Evolutionary conservation across 371 early-diverging fungal genomes (phyloP).

Genomic region (Mycotypha africana): DNA sequence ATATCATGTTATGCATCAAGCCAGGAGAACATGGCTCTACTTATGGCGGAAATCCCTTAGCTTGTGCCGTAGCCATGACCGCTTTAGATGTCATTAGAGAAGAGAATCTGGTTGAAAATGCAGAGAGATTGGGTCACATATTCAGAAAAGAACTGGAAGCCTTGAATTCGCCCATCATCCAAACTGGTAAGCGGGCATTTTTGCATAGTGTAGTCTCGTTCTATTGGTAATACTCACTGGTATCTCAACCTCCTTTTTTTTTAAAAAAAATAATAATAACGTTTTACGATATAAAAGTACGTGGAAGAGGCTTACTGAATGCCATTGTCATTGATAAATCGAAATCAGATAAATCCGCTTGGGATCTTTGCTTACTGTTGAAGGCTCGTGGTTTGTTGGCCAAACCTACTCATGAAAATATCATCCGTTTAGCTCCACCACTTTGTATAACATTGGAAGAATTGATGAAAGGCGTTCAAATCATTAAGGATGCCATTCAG

Average conservation of each 20-base stretch:
- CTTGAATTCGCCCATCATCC: slow-evolving; percentile 73
- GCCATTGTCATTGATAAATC: slow-evolving; percentile 93
- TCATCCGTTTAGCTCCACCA: slow-evolving; percentile 96
- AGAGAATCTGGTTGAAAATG: slow-evolving; percentile 81
- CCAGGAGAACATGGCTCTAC: slow-evolving; percentile 98
- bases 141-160: slow-evolving; percentile 74
- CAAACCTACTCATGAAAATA: slow-evolving; percentile 98
- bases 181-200: slow-evolving; percentile 37
- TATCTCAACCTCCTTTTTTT: no score
- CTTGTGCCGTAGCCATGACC: slow-evolving; percentile 90
- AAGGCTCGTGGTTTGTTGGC: slow-evolving; percentile 91
- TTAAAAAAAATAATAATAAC: no score
- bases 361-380: slow-evolving; percentile 93
- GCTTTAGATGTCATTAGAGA: slow-evolving; percentile 93
- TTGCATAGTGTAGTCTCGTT: no score
- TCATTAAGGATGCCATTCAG: slow-evolving; percentile 71
- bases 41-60: slow-evolving; percentile 97
- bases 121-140: slow-evolving; percentile 70
- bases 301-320: slow-evolving; percentile 94
- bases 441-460: slow-evolving; percentile 91
- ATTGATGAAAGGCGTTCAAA: slow-evolving; percentile 72
- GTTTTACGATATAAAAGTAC: slow-evolving; percentile 44
- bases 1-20: slow-evolving; percentile 89
- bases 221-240: no score
- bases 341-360: slow-evolving; percentile 82